Conservation (phyloP, 2,329 filamentous ascomycete species). For the Leptoxyphium fumago region DNA sequence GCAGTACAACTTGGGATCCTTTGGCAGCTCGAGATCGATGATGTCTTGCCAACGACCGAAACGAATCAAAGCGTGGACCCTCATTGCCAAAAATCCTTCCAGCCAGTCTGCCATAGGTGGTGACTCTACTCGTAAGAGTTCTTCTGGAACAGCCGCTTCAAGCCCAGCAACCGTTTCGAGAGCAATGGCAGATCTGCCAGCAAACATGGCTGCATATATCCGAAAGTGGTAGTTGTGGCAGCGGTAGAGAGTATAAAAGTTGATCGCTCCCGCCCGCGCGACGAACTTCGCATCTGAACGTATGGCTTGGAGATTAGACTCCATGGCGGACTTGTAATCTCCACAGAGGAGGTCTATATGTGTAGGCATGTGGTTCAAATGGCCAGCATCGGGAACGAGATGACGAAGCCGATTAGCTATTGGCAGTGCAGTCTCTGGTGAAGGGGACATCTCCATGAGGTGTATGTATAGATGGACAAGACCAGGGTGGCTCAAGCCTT, state of each 20-base stretch:
- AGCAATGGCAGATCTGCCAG: slow-evolving; percentile 48
- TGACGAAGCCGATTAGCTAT: slow-evolving; percentile 47
- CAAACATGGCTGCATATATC: slow-evolving; percentile 66
- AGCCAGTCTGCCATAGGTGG: slow-evolving; percentile 70
- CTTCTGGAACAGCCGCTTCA: slow-evolving; percentile 48
- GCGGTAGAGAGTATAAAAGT: slow-evolving; percentile 67
- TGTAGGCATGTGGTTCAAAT: slow-evolving; percentile 62
- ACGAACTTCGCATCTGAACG: slow-evolving; percentile 54
- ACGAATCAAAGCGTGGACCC: slow-evolving; percentile 54
- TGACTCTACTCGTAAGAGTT: slow-evolving; percentile 46
- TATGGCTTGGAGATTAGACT: slow-evolving; percentile 52
- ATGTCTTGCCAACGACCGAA: slow-evolving; percentile 62
- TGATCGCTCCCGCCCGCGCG: slow-evolving; percentile 41
- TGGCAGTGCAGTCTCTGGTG: slow-evolving; percentile 47
- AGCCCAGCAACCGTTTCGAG: slow-evolving; percentile 45
- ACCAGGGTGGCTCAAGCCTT: slow-evolving; percentile 47
- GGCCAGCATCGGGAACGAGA: slow-evolving; percentile 54
- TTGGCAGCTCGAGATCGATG: slow-evolving; percentile 39
- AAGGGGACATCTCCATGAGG: slow-evolving; percentile 60
- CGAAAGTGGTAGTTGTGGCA: slow-evolving; percentile 62
- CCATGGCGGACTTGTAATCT: slow-evolving; percentile 52
- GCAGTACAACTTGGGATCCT: slow-evolving; percentile 48
- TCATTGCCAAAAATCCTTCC: slow-evolving; percentile 54
- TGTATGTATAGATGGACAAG: slow-evolving; percentile 64
- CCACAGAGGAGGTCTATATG: slow-evolving; percentile 63